Base-by-base conservation (phyloP, 2,329 filamentous ascomycete species). In the Sclerotinia nivalis region DNA sequence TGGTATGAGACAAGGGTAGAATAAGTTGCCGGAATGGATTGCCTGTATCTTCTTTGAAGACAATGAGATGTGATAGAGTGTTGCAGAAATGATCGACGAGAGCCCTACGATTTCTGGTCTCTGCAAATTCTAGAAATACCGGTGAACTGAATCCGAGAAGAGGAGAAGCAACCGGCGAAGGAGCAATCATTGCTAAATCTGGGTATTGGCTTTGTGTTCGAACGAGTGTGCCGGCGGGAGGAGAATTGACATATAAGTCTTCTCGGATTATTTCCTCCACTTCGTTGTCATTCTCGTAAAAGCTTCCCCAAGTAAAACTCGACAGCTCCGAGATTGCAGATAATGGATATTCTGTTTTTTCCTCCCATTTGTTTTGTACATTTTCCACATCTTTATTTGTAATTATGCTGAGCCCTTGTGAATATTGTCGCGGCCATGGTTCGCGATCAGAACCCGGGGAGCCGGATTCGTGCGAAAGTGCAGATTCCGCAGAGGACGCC, bases 71-170 rank as follows among this genome's bases (percentile, higher is more conserved):
- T 0, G 87, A 89, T n/a, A 89, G 77, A 22, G 88, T 85, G 72
- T 88, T 88, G 80, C 86, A 87, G 74, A 89, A 89, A 78, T 89
- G 87, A 72, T 87, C 85, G 13, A 89, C 81, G n/a, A 89, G 79
- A 4, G 82, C 83, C 15, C 88, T 83, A 8, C 87, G 83, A 72
- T 86, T 85, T 34, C 81, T 82, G 22, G 82, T 83, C 13, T 82
- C 81, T 3, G 86, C 84, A 75, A 89, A 88, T 70, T 89, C 87
- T 56, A 82, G 81, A 73, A 87, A 89, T 1, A 79, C 79, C 0
- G 87, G 87, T 8, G 82, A 75, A 70, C 79, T 79, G 70, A 88
- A 87, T 56, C 87, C 86, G 10, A 86, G 77, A 6, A 83, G 79
- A 3, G 75, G 71, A 15, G 71, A 72, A 15, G 52, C 37, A 22